These are phyloP conservation scores for Breynia disticha DNA, from an alignment of 441 rosid species.

Conservation along the genomic window DNA sequence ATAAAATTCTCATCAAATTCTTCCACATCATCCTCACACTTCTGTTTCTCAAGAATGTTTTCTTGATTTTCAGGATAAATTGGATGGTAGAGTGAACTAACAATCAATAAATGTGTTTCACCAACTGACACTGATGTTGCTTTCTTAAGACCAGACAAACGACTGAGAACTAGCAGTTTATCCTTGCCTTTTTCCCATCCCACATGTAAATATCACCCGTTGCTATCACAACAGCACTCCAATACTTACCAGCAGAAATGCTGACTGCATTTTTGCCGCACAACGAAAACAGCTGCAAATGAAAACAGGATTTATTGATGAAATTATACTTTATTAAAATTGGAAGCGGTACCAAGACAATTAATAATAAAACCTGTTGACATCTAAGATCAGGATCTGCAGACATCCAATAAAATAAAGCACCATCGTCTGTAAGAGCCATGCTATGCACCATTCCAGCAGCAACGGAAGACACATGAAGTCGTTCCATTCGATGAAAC, in stretches of 20 bases:
- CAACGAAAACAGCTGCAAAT: constrained; percentile 49
- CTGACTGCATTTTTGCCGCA: constrained; percentile 55
- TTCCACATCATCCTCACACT: constrained; percentile 34
- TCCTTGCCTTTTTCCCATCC: constrained; percentile 73
- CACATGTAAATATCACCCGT: constrained; percentile 93
- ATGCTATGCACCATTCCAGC: constrained; percentile 93
- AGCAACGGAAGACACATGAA: constrained; percentile 72
- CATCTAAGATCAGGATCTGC: constrained; percentile 83
- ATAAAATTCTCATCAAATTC: constrained; percentile 59
- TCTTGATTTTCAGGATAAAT: constrained; percentile 32
- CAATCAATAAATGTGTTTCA: constrained; percentile 83
- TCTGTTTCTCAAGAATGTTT: constrained; percentile 25
- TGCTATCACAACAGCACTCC: constrained; percentile 77
- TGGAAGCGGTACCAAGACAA: constrained; percentile 8
- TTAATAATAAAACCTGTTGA: constrained; percentile 63
- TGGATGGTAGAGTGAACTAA: constrained; percentile 84
- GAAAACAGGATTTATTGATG: background rate
- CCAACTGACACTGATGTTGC: constrained; percentile 91
- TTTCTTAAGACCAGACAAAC: constrained; percentile 73
- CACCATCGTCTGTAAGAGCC: constrained; percentile 89
- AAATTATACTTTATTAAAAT: background rate
- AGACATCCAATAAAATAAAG: constrained; percentile 88
- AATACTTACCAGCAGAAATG: constrained; percentile 88
- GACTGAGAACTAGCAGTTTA: constrained; percentile 49
- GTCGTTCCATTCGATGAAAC: constrained; percentile 61